Conservation (phyloP, 2,329 filamentous ascomycete genomes). For the Didymellaceae sp. region DNA sequence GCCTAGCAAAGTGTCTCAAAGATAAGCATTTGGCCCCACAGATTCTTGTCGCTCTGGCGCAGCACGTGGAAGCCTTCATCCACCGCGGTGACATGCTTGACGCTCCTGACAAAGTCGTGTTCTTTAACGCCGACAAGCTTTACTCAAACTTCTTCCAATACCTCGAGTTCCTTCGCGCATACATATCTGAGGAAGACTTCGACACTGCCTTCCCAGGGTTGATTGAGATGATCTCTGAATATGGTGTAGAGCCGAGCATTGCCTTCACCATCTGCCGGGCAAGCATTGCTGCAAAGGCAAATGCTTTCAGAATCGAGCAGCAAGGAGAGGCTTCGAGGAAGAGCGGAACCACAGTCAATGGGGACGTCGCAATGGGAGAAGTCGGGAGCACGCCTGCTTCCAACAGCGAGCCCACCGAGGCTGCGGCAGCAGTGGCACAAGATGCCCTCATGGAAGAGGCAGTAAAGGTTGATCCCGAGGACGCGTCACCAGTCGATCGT, state of each 20-base stretch:
- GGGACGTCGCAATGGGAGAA: conserved; percentile 56
- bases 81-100: conserved; percentile 75
- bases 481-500: not conserved
- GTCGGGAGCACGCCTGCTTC: conserved; percentile 21
- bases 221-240: conserved; percentile 74
- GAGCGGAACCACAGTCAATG: conserved; percentile 48
- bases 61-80: conserved; percentile 86
- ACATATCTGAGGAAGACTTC: conserved; percentile 77
- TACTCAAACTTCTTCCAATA: conserved; percentile 87
- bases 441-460: conserved; percentile 53
- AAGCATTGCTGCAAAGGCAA: conserved; percentile 63
- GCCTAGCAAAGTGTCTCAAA: conserved; percentile 79
- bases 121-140: conserved; percentile 88
- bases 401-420: conserved; percentile 11
- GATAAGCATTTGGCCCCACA: conserved; percentile 80
- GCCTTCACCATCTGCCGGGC: conserved; percentile 84
- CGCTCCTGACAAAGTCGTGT: conserved; percentile 86
- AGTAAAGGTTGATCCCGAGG: conserved; percentile 4
- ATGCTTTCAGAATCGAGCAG: conserved; percentile 46
- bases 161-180: conserved; percentile 84
- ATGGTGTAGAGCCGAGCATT: conserved; percentile 77
- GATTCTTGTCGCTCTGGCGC: conserved; percentile 86
- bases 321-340: conserved; percentile 23
- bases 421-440: conserved; percentile 15
- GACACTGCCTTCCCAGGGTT: conserved; percentile 79